These are phyloP conservation scores for Neonectria hederae DNA, from an alignment of 2,329 filamentous ascomycete genomes.

Conservation along the genomic window DNA sequence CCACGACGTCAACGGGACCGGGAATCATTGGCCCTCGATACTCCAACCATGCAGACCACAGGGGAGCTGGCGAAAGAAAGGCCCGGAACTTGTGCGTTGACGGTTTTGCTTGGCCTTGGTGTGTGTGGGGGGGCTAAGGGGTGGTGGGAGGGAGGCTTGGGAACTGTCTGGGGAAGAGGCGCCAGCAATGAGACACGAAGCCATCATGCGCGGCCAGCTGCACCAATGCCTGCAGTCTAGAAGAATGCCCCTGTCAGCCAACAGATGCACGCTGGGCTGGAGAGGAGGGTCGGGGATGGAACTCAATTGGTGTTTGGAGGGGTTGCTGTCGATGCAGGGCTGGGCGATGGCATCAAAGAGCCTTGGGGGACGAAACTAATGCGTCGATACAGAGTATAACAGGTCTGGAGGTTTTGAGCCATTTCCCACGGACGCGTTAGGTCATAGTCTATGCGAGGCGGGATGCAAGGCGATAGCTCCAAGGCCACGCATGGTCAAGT, in stretches of 20 bases:
- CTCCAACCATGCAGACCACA: not conserved
- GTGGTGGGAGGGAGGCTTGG: conserved; percentile 16
- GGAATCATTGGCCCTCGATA: conserved; percentile 6
- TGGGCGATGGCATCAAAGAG: not conserved
- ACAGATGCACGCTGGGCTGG: not conserved
- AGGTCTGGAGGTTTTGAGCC: conserved; percentile 9
- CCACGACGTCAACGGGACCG: not conserved
- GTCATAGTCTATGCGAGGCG: conserved; percentile 5
- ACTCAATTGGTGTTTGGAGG: conserved; percentile 13
- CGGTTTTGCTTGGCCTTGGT: conserved; percentile 3
- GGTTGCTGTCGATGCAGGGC: conserved; percentile 8
- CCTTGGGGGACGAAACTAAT: not conserved
- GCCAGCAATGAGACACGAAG: conserved; percentile 6
- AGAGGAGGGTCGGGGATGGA: not conserved
- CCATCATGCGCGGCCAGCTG: conserved; percentile 13
- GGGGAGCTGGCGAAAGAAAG: not conserved
- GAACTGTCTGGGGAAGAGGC: conserved; percentile 28
- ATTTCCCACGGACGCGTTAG: conserved; percentile 10
- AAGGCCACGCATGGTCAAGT: conserved; percentile 15
- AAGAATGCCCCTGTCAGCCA: conserved; percentile 2
- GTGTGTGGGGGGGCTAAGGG: conserved; percentile 13
- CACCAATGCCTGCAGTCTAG: not conserved
- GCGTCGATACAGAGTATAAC: not conserved
- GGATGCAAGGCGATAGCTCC: conserved; percentile 7
- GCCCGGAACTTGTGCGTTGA: not conserved